A percentile compares a stretch with the other conserved stretches of the same genome.
Evolutionary conservation across 495 filamentous ascomycete genomes (phyloP).

Genomic region (Tuber borchii): DNA sequence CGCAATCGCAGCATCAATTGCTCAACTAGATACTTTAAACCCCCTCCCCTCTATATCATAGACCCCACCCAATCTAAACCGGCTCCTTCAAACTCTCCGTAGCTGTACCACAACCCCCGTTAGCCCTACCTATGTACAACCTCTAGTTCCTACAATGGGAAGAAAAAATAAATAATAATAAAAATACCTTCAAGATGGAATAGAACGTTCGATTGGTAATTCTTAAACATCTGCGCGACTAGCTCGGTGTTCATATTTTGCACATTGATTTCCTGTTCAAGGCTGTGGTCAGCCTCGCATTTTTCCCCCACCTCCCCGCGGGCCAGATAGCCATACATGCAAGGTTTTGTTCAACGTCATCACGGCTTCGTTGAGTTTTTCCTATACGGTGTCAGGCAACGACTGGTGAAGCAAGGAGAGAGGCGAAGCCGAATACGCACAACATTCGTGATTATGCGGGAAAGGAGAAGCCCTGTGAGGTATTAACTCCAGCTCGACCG

Average conservation of each 20-base stretch:
- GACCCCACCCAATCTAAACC: conserved; percentile 9
- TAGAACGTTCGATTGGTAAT: conserved; percentile 94
- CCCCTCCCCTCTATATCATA: not conserved
- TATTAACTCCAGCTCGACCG: conserved; percentile 2
- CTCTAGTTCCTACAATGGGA: not conserved
- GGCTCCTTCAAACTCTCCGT: conserved; percentile 39
- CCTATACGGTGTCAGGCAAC: conserved; percentile 51
- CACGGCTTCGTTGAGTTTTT: conserved; percentile 94
- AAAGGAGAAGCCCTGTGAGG: conserved; percentile 62
- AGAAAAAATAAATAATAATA: conserved; percentile 4
- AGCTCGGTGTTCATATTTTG: conserved; percentile 98
- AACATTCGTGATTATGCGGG: conserved; percentile 94
- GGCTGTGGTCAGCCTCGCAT: not conserved
- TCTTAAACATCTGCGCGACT: conserved; percentile 99
- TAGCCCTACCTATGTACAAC: not conserved
- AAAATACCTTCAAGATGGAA: conserved; percentile 89
- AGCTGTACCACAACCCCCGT: conserved; percentile 15
- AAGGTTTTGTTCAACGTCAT: conserved; percentile 86
- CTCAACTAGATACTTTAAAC: not conserved
- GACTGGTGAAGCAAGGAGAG: conserved; percentile 5
- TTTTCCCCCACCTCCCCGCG: not conserved
- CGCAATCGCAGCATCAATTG: not conserved
- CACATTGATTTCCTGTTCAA: conserved; percentile 79
- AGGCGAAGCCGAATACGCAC: conserved; percentile 50
- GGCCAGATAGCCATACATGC: conserved; percentile 52